Evolutionary conservation across 1,284 basidiomycete genomes (phyloP).

Genomic region (Moesziomyces antarcticus): DNA sequence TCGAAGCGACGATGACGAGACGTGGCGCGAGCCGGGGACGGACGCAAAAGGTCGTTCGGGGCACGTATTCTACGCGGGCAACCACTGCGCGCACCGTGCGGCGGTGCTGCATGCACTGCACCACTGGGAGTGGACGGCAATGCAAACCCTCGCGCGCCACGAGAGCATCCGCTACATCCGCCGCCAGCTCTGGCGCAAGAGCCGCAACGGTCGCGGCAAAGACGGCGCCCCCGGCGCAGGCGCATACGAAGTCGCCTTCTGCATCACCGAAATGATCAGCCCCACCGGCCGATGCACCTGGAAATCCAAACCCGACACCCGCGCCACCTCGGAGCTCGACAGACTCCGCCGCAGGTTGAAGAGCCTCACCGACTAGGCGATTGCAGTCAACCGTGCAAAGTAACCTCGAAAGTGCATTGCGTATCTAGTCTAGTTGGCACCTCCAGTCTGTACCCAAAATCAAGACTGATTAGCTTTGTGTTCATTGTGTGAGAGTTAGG

Average conservation of each 20-base stretch:
- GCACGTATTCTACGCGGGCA: slow-evolving; percentile 37
- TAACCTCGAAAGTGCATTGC: neutral
- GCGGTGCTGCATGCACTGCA: slow-evolving; percentile 34
- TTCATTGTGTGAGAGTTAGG: too few species aligned
- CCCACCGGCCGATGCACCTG: slow-evolving; percentile 10
- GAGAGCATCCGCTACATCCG: slow-evolving; percentile 22
- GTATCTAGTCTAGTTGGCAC: slow-evolving; percentile 16
- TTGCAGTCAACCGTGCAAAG: slow-evolving; percentile 26
- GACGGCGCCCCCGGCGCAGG: slow-evolving; percentile 28
- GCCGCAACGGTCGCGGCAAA: slow-evolving; percentile 14
- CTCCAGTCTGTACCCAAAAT: slow-evolving; percentile 16
- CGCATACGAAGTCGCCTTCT: slow-evolving; percentile 28
- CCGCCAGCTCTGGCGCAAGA: slow-evolving; percentile 18
- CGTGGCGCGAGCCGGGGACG: slow-evolving; percentile 18
- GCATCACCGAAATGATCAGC: slow-evolving; percentile 26
- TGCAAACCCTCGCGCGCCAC: slow-evolving; percentile 40
- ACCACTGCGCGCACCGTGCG: slow-evolving; percentile 34
- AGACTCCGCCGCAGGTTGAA: slow-evolving; percentile 26
- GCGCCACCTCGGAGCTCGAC: slow-evolving; percentile 16
- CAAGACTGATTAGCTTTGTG: too few species aligned
- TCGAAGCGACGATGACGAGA: slow-evolving; percentile 20
- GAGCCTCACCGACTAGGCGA: slow-evolving; percentile 18
- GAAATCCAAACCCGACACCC: slow-evolving; percentile 2
- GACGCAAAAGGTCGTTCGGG: slow-evolving; percentile 7
- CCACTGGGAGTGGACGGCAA: slow-evolving; percentile 51